Conservation (phyloP, 1,284 basidiomycete genomes). For the Ustilago vetiveriae region DNA sequence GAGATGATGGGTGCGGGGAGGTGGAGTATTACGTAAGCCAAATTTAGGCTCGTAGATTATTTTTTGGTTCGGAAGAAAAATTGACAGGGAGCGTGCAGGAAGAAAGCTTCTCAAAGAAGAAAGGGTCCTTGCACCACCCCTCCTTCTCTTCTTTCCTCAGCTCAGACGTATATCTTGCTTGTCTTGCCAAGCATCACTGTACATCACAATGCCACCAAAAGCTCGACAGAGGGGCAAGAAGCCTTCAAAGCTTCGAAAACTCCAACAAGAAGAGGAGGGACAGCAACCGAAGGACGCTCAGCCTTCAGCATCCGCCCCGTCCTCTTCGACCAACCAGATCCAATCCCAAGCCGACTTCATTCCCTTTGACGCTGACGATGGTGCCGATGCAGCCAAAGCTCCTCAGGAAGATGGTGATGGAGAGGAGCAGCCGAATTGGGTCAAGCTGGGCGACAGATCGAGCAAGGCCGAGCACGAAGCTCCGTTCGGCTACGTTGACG, state of each 20-base stretch:
- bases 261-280: slow-evolving; percentile 21
- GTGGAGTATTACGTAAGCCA: slow-evolving; percentile 39
- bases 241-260: slow-evolving; percentile 36
- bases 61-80: slow-evolving; percentile 4
- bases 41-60: slow-evolving; percentile 18
- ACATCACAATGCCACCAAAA: slow-evolving; percentile 29
- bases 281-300: slow-evolving; percentile 14
- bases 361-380: slow-evolving; percentile 18
- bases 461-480: slow-evolving; percentile 46
- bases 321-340: slow-evolving; percentile 18
- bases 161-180: background rate
- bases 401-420: background rate
- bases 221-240: slow-evolving; percentile 51
- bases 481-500: slow-evolving; percentile 60
- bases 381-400: background rate
- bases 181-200: background rate
- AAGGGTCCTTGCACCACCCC: slow-evolving; percentile 11
- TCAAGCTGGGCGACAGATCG: slow-evolving; percentile 31
- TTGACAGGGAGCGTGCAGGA: no score
- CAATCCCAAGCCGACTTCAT: slow-evolving; percentile 32
- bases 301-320: slow-evolving; percentile 13
- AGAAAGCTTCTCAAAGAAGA: slow-evolving; percentile 16
- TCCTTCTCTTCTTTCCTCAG: background rate
- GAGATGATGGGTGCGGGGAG: background rate
- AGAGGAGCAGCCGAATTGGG: slow-evolving; percentile 33